A percentile compares a stretch with the other conserved stretches of the same genome.
Conservation (phyloP, 192 early-diverging fungal genomes). For the Coemansia sp. region DNA sequence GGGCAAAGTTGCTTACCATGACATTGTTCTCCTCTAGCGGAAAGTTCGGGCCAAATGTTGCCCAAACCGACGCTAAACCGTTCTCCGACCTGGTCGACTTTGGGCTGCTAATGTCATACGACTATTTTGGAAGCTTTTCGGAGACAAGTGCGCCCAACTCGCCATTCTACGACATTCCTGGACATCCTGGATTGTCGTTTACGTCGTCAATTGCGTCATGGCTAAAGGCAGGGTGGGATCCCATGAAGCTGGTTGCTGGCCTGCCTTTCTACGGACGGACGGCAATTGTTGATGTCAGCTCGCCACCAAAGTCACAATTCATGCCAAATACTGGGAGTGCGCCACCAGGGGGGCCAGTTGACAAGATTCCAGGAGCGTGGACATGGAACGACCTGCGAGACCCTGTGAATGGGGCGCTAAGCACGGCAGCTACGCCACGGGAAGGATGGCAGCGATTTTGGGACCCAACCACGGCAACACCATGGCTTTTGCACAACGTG, state of each 20-base stretch:
- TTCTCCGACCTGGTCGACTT: constrained; percentile 65
- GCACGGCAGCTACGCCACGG: constrained; percentile 16
- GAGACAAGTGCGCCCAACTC: constrained; percentile 56
- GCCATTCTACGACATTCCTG: constrained; percentile 47
- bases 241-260: constrained; percentile 63
- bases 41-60: constrained; percentile 54
- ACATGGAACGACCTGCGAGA: constrained; percentile 50
- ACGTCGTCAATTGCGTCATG: constrained; percentile 56
- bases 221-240: constrained; percentile 59
- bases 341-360: constrained; percentile 39
- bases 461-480: constrained; percentile 64
- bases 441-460: constrained; percentile 65
- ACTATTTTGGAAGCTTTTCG: constrained; percentile 62
- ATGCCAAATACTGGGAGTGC: constrained; percentile 35
- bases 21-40: constrained; percentile 59
- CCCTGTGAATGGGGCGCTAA: constrained; percentile 34
- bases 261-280: constrained; percentile 66
- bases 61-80: constrained; percentile 56
- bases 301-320: constrained; percentile 23
- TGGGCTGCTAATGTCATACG: constrained; percentile 75
- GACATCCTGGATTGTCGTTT: constrained; percentile 48
- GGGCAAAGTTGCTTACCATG: constrained; percentile 61
- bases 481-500: constrained; percentile 66
- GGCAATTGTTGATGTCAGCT: constrained; percentile 15
- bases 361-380: constrained; percentile 50